A percentile compares a stretch with the other conserved stretches of the same genome.
Conservation (phyloP, 1,139 yeast species). For the Scheffersomyces quercinus region DNA sequence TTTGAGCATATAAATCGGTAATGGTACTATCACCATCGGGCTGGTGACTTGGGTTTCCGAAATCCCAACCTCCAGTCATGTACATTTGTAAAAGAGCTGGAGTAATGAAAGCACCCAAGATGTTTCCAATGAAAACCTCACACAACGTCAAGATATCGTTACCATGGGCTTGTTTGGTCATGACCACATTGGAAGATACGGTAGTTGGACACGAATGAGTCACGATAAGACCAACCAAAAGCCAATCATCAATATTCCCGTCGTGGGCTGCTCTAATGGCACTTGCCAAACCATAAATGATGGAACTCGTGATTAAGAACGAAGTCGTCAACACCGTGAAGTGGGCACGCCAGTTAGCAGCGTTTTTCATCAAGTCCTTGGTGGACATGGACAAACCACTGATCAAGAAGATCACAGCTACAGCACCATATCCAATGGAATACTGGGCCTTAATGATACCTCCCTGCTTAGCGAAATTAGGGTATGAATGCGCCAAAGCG, state of each 20-base stretch:
- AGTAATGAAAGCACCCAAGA: slow-evolving; percentile 82
- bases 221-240: slow-evolving; percentile 75
- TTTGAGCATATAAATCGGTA: slow-evolving; percentile 62
- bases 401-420: slow-evolving; percentile 77
- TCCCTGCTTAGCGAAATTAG: slow-evolving; percentile 79
- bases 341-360: slow-evolving; percentile 82
- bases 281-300: slow-evolving; percentile 70
- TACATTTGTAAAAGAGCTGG: slow-evolving; percentile 83
- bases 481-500: slow-evolving; percentile 74
- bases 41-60: slow-evolving; percentile 76
- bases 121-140: slow-evolving; percentile 82
- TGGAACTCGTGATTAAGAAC: slow-evolving; percentile 72
- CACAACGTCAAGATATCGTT: slow-evolving; percentile 76
- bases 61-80: slow-evolving; percentile 59
- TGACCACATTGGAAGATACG: slow-evolving; percentile 84
- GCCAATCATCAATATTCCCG: slow-evolving; percentile 63
- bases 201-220: slow-evolving; percentile 91
- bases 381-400: slow-evolving; percentile 80
- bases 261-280: slow-evolving; percentile 66
- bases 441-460: slow-evolving; percentile 77
- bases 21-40: slow-evolving; percentile 48
- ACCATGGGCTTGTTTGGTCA: slow-evolving; percentile 85
- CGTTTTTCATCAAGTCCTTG: slow-evolving; percentile 55
- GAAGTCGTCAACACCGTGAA: slow-evolving; percentile 65
- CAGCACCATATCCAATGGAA: slow-evolving; percentile 82